Conservation (phyloP, 352 stramenopile genomes). For the Pythium aquatile region DNA sequence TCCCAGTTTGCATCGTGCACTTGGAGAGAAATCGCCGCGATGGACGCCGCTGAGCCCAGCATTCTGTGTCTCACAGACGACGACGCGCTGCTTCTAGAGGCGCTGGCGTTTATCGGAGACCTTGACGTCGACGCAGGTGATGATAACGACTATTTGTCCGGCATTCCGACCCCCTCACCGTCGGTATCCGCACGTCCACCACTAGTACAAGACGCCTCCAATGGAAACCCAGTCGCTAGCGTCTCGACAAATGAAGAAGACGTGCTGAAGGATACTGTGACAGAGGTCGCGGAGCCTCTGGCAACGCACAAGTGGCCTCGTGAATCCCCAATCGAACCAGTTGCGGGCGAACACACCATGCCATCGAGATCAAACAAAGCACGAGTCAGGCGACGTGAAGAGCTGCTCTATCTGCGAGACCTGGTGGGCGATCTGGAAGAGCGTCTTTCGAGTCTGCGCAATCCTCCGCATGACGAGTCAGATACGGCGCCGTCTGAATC, state of each 20-base stretch:
- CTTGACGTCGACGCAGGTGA: constrained; percentile 5
- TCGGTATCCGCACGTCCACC: not conserved
- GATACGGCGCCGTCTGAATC: not conserved
- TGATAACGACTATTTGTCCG: not conserved
- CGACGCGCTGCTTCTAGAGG: constrained; percentile 15
- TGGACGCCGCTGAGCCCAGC: not conserved
- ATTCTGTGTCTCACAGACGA: not conserved
- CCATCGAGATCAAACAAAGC: not conserved
- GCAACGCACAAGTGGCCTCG: not conserved
- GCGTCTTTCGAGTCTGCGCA: not conserved
- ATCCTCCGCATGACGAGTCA: not conserved
- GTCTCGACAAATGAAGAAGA: too few relatives aligned
- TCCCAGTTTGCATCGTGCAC: too few relatives aligned
- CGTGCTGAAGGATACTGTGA: too few relatives aligned
- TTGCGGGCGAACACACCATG: too few relatives aligned
- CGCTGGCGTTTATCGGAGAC: constrained; percentile 24
- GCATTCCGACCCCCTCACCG: not conserved
- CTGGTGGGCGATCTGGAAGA: constrained; percentile 11
- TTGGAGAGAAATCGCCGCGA: not conserved
- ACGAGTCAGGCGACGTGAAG: constrained; percentile 8
- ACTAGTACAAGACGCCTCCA: not conserved
- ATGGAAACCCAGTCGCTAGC: too few relatives aligned
- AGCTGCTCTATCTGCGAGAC: constrained; percentile 15
- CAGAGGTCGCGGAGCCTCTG: too few relatives aligned
- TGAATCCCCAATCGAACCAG: not conserved